phyloP scores from a whole-genome alignment of 148 eudicot species.

The Tetragonia tetragonoides region DNA sequence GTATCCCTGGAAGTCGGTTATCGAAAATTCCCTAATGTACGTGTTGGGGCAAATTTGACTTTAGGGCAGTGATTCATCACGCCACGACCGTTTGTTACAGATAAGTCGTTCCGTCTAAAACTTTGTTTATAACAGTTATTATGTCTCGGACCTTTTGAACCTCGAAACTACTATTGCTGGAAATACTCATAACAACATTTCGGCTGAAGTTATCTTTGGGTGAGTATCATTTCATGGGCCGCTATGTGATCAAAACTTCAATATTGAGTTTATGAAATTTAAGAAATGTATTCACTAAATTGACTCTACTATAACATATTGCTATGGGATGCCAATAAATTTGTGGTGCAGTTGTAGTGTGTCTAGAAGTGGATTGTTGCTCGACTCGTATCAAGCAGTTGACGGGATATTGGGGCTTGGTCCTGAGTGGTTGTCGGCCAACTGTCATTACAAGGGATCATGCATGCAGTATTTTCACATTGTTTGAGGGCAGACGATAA shows the following conservation, averaged over 20 bases:
- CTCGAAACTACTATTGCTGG: slow-evolving; percentile 54
- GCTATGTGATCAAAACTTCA: neutral
- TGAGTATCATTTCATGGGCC: slow-evolving; percentile 26
- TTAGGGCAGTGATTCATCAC: no score
- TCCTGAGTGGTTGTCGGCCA: slow-evolving; percentile 68
- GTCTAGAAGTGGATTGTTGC: slow-evolving; percentile 77
- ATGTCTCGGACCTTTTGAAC: slow-evolving; percentile 62
- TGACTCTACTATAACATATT: neutral
- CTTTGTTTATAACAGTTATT: no score
- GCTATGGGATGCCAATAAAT: neutral
- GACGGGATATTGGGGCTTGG: slow-evolving; percentile 99
- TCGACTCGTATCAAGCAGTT: slow-evolving; percentile 82
- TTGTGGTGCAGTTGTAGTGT: slow-evolving; percentile 69
- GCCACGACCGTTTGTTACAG: no score
- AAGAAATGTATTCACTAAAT: neutral
- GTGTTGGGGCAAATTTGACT: no score
- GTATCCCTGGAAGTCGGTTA: no score
- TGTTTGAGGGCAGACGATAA: slow-evolving; percentile 68
- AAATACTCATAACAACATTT: slow-evolving; percentile 48
- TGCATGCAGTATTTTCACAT: slow-evolving; percentile 80
- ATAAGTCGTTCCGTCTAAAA: no score
- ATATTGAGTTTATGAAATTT: neutral
- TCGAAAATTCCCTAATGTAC: no score
- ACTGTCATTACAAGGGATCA: slow-evolving; percentile 67
- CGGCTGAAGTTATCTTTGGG: slow-evolving; percentile 79